Conservation (phyloP, 192 early-diverging fungal genomes). For the Backusella sp. region DNA sequence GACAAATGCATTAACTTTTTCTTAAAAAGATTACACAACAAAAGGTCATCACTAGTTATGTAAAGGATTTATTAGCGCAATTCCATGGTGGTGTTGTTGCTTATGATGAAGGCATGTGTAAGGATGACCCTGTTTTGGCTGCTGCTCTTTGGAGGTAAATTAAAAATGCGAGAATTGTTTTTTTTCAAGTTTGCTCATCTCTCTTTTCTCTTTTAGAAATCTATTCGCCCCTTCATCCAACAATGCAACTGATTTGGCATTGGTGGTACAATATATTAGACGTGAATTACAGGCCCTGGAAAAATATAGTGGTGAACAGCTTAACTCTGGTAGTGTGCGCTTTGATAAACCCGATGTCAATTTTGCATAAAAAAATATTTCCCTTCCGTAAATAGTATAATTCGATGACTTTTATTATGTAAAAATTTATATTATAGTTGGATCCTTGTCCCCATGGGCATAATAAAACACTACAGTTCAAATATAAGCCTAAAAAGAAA, state of each 20-base stretch:
- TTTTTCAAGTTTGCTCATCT: background rate
- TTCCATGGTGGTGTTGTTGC: conserved; percentile 90
- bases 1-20: background rate
- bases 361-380: conserved; percentile 8
- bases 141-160: conserved; percentile 81
- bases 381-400: too few species aligned
- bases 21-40: conserved; percentile 60
- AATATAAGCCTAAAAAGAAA: too few species aligned
- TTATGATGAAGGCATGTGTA: conserved; percentile 88
- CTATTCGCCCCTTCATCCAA: conserved; percentile 34
- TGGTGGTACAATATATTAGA: conserved; percentile 38
- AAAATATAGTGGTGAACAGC: conserved; percentile 30
- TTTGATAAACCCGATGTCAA: conserved; percentile 28
- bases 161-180: background rate
- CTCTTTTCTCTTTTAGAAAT: conserved; percentile 26
- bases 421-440: too few species aligned
- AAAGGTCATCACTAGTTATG: conserved; percentile 69
- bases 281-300: conserved; percentile 38
- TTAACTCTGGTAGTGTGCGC: conserved; percentile 26
- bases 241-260: conserved; percentile 37
- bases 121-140: conserved; percentile 84
- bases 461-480: too few species aligned
- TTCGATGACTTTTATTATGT: too few species aligned
- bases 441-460: too few species aligned
- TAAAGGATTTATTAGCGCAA: conserved; percentile 78